Evolutionary conservation across 495 filamentous ascomycete species (phyloP).

Genomic region (Annulohypoxylon maeteangense): DNA sequence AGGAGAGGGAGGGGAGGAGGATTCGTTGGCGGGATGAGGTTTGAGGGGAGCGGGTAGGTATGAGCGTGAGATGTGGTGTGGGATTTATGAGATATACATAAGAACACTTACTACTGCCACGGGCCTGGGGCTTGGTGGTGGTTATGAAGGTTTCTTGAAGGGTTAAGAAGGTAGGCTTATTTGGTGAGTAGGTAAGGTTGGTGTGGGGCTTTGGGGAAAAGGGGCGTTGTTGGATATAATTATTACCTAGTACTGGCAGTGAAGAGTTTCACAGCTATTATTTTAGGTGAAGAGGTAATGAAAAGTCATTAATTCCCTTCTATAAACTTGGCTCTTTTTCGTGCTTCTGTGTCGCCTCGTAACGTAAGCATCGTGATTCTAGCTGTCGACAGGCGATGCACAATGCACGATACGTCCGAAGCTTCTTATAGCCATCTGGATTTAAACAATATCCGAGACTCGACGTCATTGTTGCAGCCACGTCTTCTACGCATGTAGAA

Average conservation of each 20-base stretch:
- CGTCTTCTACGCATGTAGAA: neutral
- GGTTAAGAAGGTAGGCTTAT: neutral
- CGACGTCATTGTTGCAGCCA: neutral
- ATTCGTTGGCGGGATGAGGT: conserved; percentile 30
- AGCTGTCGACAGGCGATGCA: neutral
- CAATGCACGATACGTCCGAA: neutral
- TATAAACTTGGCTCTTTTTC: neutral
- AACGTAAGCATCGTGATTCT: neutral
- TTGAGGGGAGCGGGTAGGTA: too few species aligned
- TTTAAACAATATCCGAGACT: neutral
- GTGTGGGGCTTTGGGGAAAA: neutral
- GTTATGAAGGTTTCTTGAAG: neutral
- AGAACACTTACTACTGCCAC: neutral
- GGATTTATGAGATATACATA: too few species aligned
- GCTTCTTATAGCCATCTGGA: neutral
- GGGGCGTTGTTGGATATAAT: neutral
- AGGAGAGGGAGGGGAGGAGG: neutral
- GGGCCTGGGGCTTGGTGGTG: conserved; percentile 10
- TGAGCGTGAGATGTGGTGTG: neutral
- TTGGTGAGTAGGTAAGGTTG: neutral
- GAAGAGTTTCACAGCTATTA: neutral
- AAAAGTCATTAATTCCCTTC: neutral
- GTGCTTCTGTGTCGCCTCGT: neutral
- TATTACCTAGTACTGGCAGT: neutral
- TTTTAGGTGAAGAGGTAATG: neutral